phyloP scores from a whole-genome alignment of 306 rosid species.

The Macrotyloma uniflorum region DNA sequence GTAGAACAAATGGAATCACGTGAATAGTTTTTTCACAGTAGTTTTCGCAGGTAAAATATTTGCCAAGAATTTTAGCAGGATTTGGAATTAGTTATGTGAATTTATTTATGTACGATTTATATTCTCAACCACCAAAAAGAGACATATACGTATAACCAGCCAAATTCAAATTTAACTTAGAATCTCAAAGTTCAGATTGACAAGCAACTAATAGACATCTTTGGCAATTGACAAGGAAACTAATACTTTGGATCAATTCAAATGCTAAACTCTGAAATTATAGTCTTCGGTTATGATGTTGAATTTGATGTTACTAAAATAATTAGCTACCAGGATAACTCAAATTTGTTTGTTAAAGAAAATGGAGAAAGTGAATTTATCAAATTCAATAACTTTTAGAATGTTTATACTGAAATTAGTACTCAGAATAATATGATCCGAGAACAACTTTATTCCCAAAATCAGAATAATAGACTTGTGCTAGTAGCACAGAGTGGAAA shows the following conservation, averaged over 20 bases:
- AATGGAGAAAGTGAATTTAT: conserved; percentile 9
- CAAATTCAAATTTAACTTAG: neutral
- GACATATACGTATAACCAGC: neutral
- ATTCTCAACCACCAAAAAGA: neutral
- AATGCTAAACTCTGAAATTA: conserved; percentile 1
- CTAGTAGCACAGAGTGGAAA: conserved; percentile 49
- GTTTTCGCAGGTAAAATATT: conserved; percentile 1
- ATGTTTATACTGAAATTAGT: neutral
- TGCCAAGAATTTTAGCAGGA: conserved; percentile 1
- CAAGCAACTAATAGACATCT: neutral
- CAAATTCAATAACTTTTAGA: neutral
- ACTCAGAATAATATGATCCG: neutral
- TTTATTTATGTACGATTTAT: conserved; percentile 14
- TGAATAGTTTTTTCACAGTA: conserved; percentile 8
- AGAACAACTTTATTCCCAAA: neutral
- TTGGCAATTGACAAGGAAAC: neutral
- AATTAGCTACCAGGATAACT: neutral
- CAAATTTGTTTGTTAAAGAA: neutral
- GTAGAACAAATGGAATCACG: conserved; percentile 33
- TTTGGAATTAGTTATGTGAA: conserved; percentile 19
- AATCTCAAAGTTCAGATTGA: conserved; percentile 18
- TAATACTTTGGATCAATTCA: neutral
- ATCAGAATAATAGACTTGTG: conserved; percentile 44
- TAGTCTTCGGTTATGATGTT: neutral
- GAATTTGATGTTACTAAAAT: neutral